A percentile compares a stretch with the other conserved stretches of the same genome.
Evolutionary conservation across 1,139 yeast species (phyloP).

Genomic region (Oligophagozyma castellii): DNA sequence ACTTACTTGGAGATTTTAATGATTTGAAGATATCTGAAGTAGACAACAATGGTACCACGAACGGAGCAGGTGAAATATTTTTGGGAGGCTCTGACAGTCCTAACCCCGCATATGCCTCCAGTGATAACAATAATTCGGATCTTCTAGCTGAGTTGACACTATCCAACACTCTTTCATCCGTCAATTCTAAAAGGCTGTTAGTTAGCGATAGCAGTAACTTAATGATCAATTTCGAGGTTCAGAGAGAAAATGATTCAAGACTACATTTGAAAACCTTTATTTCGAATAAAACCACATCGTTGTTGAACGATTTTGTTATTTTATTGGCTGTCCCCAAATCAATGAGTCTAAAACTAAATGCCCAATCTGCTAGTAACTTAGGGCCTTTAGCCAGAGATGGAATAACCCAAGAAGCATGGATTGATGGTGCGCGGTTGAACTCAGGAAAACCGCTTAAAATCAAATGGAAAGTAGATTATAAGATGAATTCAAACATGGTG

Average conservation of each 20-base stretch:
- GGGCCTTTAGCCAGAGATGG: constrained; percentile 40
- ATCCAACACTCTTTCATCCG: constrained; percentile 22
- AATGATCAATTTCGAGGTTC: constrained; percentile 37
- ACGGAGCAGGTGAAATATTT: constrained; percentile 28
- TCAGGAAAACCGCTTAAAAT: constrained; percentile 40
- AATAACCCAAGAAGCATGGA: constrained; percentile 28
- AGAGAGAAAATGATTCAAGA: constrained; percentile 26
- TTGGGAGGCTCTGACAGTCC: constrained; percentile 18
- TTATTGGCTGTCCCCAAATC: constrained; percentile 74
- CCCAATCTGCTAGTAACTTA: constrained; percentile 51
- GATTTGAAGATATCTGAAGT: constrained; percentile 35
- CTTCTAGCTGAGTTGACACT: constrained; percentile 37
- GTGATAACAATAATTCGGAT: constrained; percentile 3
- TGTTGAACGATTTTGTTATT: constrained; percentile 43
- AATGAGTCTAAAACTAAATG: constrained; percentile 48
- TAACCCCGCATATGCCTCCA: constrained; percentile 3
- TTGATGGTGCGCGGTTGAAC: constrained; percentile 35
- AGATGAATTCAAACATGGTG: constrained; percentile 31
- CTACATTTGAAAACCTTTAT: constrained; percentile 34
- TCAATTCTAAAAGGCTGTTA: constrained; percentile 11
- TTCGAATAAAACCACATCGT: constrained; percentile 33
- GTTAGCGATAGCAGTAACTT: constrained; percentile 36
- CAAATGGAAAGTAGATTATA: constrained; percentile 67
- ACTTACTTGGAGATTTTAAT: constrained; percentile 57
- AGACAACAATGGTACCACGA: constrained; percentile 9